Percentiles rank a stretch among this genome's conserved stretches.
Evolutionary conservation across 2,329 filamentous ascomycete genomes (phyloP).

Genomic region (Diaporthe caulivora): DNA sequence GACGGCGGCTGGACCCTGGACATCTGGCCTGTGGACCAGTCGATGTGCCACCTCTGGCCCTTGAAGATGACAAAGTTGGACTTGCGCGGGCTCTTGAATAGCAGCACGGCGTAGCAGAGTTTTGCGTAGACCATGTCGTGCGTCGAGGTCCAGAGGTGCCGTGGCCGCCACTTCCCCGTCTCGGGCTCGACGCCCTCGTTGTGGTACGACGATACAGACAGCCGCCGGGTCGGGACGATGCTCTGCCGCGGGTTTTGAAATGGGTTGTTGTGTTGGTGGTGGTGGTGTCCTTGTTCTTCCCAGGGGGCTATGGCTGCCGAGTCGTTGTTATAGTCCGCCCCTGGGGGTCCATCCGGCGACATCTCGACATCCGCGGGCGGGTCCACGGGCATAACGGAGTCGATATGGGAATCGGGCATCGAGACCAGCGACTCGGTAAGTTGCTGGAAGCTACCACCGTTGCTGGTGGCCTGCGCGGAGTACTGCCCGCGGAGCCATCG

Average conservation of each 20-base stretch:
- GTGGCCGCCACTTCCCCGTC: conserved; percentile 69
- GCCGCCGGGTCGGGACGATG: conserved; percentile 47
- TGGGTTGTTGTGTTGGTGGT: not conserved
- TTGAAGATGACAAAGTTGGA: conserved; percentile 68
- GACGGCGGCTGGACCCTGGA: conserved; percentile 65
- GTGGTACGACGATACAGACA: conserved; percentile 60
- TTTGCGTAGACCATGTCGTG: conserved; percentile 72
- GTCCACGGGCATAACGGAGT: conserved; percentile 19
- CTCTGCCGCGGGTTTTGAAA: not conserved
- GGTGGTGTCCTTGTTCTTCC: not conserved
- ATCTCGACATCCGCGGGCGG: conserved; percentile 35
- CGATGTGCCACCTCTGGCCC: conserved; percentile 70
- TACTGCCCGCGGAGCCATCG: conserved; percentile 61
- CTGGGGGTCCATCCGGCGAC: conserved; percentile 40
- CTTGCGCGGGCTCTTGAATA: conserved; percentile 69
- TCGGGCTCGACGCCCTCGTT: conserved; percentile 60
- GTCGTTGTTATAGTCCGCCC: conserved; percentile 4
- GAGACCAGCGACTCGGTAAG: conserved; percentile 40
- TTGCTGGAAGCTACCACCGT: conserved; percentile 41
- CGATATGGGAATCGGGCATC: conserved; percentile 13
- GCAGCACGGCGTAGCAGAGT: conserved; percentile 69
- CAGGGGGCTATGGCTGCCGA: conserved; percentile 31
- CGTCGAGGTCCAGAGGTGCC: conserved; percentile 65
- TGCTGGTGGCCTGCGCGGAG: conserved; percentile 44
- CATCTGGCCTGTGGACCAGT: conserved; percentile 70